Evolutionary conservation across 176 grass and related monocot species (phyloP).

Genomic region (Rhynchospora tenuis): DNA sequence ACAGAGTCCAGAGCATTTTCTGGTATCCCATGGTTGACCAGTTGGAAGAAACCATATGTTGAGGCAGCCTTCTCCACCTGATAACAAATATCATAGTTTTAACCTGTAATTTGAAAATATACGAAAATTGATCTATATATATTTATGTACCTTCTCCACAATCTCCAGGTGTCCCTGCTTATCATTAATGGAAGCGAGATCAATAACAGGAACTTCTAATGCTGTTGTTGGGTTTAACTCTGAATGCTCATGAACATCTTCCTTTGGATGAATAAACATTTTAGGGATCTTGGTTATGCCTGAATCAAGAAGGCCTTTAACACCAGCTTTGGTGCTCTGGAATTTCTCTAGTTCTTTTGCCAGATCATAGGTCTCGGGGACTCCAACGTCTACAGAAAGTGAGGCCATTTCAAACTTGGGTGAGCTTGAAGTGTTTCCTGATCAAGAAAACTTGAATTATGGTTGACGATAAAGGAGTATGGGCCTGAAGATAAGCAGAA

Average conservation of each 20-base stretch:
- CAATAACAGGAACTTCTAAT: constrained; percentile 21
- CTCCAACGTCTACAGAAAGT: not conserved
- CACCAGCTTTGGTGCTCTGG: constrained; percentile 11
- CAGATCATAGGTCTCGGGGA: not conserved
- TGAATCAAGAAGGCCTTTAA: constrained; percentile 22
- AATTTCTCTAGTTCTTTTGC: constrained; percentile 17
- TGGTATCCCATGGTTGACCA: constrained; percentile 16
- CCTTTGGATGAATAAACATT: constrained; percentile 19
- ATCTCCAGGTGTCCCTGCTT: not conserved
- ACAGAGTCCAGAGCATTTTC: constrained; percentile 6
- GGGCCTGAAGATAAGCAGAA: not conserved
- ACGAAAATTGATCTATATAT: not conserved
- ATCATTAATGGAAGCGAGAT: constrained; percentile 5
- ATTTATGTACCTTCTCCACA: not conserved
- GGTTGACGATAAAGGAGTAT: not conserved
- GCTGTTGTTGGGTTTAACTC: not conserved
- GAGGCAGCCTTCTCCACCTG: constrained; percentile 21
- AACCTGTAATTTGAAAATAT: not conserved
- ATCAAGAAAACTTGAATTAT: constrained; percentile 1
- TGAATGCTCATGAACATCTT: not conserved
- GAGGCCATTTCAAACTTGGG: not conserved
- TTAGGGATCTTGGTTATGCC: constrained; percentile 28
- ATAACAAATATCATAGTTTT: not conserved
- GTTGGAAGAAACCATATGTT: constrained; percentile 21
- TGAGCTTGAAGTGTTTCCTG: constrained; percentile 1